Conservation (phyloP, 768 basidiomycete species). For the Tylopilus balloui region DNA sequence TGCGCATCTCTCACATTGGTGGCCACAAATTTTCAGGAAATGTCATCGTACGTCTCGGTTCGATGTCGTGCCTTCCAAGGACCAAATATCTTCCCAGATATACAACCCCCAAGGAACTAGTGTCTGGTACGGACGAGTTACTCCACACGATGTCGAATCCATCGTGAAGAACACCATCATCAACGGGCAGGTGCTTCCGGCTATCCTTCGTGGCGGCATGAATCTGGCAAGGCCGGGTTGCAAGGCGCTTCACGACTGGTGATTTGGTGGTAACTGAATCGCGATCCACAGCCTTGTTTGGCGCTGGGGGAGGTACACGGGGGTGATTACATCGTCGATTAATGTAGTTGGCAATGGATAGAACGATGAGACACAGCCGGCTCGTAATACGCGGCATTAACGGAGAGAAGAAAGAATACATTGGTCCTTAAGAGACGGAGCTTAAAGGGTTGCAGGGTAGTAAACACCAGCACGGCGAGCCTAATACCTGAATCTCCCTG, state of each 20-base stretch:
- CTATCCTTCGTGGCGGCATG: slow-evolving; percentile 81
- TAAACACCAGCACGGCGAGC: slow-evolving; percentile 4
- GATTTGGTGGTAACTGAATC: slow-evolving; percentile 8
- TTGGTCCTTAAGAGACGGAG: neutral
- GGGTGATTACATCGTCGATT: slow-evolving; percentile 24
- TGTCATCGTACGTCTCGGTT: slow-evolving; percentile 61
- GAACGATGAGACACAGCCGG: slow-evolving; percentile 1
- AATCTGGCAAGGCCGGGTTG: slow-evolving; percentile 72
- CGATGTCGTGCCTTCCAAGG: neutral
- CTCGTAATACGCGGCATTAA: slow-evolving; percentile 9
- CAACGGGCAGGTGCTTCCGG: slow-evolving; percentile 76
- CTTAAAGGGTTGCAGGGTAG: slow-evolving; percentile 2
- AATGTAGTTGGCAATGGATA: slow-evolving; percentile 16
- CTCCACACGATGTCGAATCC: slow-evolving; percentile 81
- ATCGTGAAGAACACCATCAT: slow-evolving; percentile 87
- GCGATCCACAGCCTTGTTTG: neutral
- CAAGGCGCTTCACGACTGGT: slow-evolving; percentile 71
- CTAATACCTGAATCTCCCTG: slow-evolving; percentile 20
- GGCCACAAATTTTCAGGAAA: slow-evolving; percentile 94
- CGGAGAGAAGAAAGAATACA: slow-evolving; percentile 6
- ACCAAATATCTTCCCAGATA: slow-evolving; percentile 46
- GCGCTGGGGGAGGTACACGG: slow-evolving; percentile 4
- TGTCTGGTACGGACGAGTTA: slow-evolving; percentile 93
- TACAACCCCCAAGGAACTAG: slow-evolving; percentile 81
- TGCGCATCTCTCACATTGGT: slow-evolving; percentile 86